phyloP scores from a whole-genome alignment of 1,284 basidiomycete species.

The Agroathelia rolfsii region DNA sequence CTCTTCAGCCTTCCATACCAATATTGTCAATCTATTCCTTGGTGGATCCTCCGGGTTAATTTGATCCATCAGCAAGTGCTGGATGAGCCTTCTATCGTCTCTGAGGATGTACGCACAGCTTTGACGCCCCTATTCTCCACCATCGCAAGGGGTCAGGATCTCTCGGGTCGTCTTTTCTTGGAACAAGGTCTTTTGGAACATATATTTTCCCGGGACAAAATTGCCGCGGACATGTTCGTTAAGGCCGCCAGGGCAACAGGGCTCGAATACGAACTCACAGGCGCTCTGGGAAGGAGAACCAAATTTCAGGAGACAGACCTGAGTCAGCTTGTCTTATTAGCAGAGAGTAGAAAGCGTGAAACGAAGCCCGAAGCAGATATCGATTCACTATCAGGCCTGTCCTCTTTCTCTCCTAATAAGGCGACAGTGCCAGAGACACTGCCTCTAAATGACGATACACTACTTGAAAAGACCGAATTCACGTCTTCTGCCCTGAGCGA shows the following conservation, averaged over 20 bases:
- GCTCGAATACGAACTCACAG: conserved; percentile 86
- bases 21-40: conserved; percentile 38
- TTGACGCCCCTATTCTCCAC: conserved; percentile 39
- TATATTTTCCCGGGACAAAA: conserved; percentile 62
- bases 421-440: conserved; percentile 66
- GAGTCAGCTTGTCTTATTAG: conserved; percentile 90
- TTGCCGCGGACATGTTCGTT: conserved; percentile 74
- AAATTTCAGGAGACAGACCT: conserved; percentile 86
- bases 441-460: conserved; percentile 88
- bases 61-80: conserved; percentile 77
- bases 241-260: conserved; percentile 71
- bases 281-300: conserved; percentile 88
- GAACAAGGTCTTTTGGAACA: conserved; percentile 81
- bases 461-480: conserved; percentile 91
- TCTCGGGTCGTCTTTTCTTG: conserved; percentile 63
- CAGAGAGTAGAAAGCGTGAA: conserved; percentile 64
- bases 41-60: conserved; percentile 77
- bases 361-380: conserved; percentile 18
- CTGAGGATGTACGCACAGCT: conserved; percentile 35
- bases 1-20: conserved; percentile 48
- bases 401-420: conserved; percentile 8
- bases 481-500: conserved; percentile 48
- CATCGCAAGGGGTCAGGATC: conserved; percentile 42
- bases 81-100: conserved; percentile 72
- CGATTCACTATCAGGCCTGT: conserved; percentile 12